A percentile compares a stretch with the other conserved stretches of the same genome.
phyloP scores from a whole-genome alignment of 176 grass and related monocot genomes.

The Tillandsia fasciculata region DNA sequence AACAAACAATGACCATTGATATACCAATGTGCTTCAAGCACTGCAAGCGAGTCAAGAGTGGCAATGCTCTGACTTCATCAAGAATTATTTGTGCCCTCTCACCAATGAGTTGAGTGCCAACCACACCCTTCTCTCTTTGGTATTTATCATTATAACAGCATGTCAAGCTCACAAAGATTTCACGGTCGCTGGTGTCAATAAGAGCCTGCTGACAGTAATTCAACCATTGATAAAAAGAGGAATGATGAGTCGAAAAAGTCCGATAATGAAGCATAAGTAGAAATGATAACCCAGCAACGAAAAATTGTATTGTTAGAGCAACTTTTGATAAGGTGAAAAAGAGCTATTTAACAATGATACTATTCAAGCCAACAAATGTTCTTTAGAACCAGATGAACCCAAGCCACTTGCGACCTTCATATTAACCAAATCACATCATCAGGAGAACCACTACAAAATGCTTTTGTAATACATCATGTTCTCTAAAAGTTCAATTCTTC shows the following conservation, averaged over 20 bases:
- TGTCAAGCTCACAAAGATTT: conserved; percentile 89
- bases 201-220: conserved; percentile 38
- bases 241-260: background rate
- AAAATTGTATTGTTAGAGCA: no score
- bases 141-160: conserved; percentile 70
- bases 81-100: conserved; percentile 97
- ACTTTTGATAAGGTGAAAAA: no score
- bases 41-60: conserved; percentile 59
- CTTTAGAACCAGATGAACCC: background rate
- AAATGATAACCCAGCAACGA: no score
- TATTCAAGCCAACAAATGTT: background rate
- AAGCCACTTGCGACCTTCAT: background rate
- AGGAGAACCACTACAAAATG: background rate
- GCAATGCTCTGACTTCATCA: conserved; percentile 67
- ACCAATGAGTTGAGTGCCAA: conserved; percentile 81
- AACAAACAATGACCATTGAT: conserved; percentile 14
- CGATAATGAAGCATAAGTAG: background rate
- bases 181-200: conserved; percentile 74
- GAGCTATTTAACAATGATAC: no score
- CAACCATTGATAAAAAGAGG: background rate
- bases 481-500: no score
- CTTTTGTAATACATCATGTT: background rate
- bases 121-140: conserved; percentile 69
- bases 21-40: conserved; percentile 92
- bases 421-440: background rate